Evolutionary conservation across 2,329 filamentous ascomycete genomes (phyloP).

Genomic region (Ophiostoma ulmi): DNA sequence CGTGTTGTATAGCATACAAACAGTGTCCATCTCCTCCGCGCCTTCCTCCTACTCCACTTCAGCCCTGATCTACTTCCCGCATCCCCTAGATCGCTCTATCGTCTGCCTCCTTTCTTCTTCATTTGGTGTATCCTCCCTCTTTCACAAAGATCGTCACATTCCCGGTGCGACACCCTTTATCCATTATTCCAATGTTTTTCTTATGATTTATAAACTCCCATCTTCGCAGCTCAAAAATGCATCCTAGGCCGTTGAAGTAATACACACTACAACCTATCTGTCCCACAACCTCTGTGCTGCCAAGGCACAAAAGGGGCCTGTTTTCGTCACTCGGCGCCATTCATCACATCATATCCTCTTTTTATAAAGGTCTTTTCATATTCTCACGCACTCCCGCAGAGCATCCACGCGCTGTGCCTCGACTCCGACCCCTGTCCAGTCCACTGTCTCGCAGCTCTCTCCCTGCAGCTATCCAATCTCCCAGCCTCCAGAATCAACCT

Average conservation of each 20-base stretch:
- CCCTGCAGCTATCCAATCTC: background rate
- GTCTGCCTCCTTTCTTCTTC: background rate
- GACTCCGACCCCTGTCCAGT: background rate
- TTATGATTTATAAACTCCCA: background rate
- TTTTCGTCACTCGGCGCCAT: background rate
- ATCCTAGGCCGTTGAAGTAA: background rate
- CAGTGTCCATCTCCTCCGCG: background rate
- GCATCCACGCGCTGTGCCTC: background rate
- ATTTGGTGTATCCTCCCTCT: background rate
- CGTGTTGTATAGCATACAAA: background rate
- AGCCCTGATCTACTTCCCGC: background rate
- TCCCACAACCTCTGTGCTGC: background rate
- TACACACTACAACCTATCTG: conserved; percentile 1
- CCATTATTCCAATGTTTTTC: background rate
- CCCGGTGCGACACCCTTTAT: background rate
- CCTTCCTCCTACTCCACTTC: conserved; percentile 6
- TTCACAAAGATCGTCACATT: conserved; percentile 9
- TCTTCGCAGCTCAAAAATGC: background rate
- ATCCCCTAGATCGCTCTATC: background rate
- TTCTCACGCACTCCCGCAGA: background rate
- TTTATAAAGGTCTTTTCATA: background rate
- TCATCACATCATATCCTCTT: too few relatives aligned
- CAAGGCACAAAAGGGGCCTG: background rate
- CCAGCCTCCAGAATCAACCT: background rate
- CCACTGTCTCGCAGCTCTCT: conserved; percentile 2